Evolutionary conservation across 176 grass and related monocot species (phyloP).

Genomic region (Phoenix dactylifera): DNA sequence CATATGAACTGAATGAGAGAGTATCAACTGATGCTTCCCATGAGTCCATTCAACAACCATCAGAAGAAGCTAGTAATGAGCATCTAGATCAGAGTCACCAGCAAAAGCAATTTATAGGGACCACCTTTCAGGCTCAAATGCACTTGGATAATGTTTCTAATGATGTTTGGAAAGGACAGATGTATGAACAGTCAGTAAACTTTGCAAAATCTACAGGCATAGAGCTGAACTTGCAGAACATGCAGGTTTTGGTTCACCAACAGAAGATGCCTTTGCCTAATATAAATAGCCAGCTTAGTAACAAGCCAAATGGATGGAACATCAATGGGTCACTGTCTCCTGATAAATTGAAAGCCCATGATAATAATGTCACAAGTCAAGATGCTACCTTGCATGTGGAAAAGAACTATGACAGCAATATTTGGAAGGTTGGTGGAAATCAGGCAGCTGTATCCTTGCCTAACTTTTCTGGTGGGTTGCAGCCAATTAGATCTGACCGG

Average conservation of each 20-base stretch:
- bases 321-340: not conserved
- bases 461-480: slow-evolving; percentile 17
- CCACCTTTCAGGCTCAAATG: not conserved
- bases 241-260: not conserved
- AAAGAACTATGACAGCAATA: slow-evolving; percentile 19
- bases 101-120: not conserved
- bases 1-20: not conserved
- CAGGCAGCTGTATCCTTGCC: slow-evolving; percentile 28
- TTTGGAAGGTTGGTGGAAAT: slow-evolving; percentile 40
- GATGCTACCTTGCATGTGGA: too few relatives aligned
- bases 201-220: not conserved
- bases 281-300: not conserved
- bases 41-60: not conserved
- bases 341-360: too few relatives aligned
- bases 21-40: slow-evolving; percentile 6
- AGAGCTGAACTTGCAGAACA: slow-evolving; percentile 4
- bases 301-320: slow-evolving; percentile 8
- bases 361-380: too few relatives aligned
- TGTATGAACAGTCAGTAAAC: not conserved
- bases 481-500: slow-evolving; percentile 41
- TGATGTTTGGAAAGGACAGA: not conserved
- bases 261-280: slow-evolving; percentile 4
- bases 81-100: not conserved
- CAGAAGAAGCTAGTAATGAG: not conserved
- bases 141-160: not conserved